Conservation (phyloP, 805 yeast genomes). For the Candida parachauliodes region DNA sequence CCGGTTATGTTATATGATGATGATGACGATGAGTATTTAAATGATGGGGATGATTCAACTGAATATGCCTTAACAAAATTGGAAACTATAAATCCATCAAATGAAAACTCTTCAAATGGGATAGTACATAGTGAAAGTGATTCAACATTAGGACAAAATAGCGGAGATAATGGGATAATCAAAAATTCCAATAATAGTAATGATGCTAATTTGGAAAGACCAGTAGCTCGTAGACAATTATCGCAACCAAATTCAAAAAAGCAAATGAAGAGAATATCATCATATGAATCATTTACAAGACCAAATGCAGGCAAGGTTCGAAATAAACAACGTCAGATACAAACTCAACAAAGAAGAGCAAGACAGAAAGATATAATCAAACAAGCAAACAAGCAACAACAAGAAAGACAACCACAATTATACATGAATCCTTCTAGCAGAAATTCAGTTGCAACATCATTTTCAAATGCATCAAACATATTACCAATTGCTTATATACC, state of each 20-base stretch:
- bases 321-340: conserved; percentile 14
- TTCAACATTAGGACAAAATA: neutral
- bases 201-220: conserved; percentile 1
- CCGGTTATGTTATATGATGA: conserved; percentile 25
- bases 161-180: neutral
- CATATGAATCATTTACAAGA: conserved; percentile 43
- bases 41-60: conserved; percentile 15
- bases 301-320: conserved; percentile 19
- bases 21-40: conserved; percentile 14
- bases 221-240: conserved; percentile 3
- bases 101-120: neutral
- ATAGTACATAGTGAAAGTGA: conserved; percentile 1
- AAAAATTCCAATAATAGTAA: neutral
- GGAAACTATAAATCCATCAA: neutral
- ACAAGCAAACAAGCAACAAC: conserved; percentile 8
- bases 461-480: conserved; percentile 75
- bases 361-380: conserved; percentile 12
- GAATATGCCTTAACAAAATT: conserved; percentile 6
- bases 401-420: conserved; percentile 6
- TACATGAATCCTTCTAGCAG: conserved; percentile 22
- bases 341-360: conserved; percentile 15
- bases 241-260: conserved; percentile 1
- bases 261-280: conserved; percentile 26
- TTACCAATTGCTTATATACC: conserved; percentile 93
- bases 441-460: conserved; percentile 55